Conservation (phyloP, 2,329 filamentous ascomycete genomes). For the Aspergillus transmontanensis region DNA sequence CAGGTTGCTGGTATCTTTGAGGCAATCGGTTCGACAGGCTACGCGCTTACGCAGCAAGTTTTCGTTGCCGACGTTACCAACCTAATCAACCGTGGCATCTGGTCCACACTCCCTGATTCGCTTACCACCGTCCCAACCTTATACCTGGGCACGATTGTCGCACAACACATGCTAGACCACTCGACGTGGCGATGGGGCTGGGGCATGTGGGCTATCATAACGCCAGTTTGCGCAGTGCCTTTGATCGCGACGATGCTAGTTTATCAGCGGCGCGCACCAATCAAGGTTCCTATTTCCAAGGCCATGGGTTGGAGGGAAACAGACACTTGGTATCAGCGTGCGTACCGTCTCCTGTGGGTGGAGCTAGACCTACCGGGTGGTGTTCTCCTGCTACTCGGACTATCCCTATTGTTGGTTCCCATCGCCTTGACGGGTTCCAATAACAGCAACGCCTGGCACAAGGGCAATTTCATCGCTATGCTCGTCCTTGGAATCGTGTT, state of each 20-base stretch:
- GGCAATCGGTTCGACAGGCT: slow-evolving; percentile 61
- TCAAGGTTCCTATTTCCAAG: not conserved
- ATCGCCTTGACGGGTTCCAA: slow-evolving; percentile 42
- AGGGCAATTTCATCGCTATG: slow-evolving; percentile 41
- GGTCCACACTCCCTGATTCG: slow-evolving; percentile 62
- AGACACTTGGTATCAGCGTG: slow-evolving; percentile 22
- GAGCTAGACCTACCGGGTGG: slow-evolving; percentile 40
- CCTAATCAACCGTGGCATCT: slow-evolving; percentile 61
- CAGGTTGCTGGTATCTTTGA: slow-evolving; percentile 57
- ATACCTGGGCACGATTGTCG: slow-evolving; percentile 58
- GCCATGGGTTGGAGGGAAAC: slow-evolving; percentile 4
- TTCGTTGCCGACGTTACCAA: slow-evolving; percentile 66
- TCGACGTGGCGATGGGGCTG: slow-evolving; percentile 47
- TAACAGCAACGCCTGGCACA: slow-evolving; percentile 28
- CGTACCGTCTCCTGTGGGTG: slow-evolving; percentile 21
- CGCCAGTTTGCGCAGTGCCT: slow-evolving; percentile 37
- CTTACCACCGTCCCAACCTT: slow-evolving; percentile 50
- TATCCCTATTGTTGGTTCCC: slow-evolving; percentile 40
- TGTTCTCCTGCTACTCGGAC: slow-evolving; percentile 34
- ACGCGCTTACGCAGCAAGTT: slow-evolving; percentile 64
- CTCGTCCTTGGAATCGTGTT: slow-evolving; percentile 34
- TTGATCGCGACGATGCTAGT: slow-evolving; percentile 37
- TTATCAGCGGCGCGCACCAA: slow-evolving; percentile 31
- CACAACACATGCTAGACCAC: slow-evolving; percentile 38
- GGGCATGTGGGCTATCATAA: slow-evolving; percentile 47